phyloP scores from a whole-genome alignment of 495 filamentous ascomycete species.

The Trichocladium uniseriatum region DNA sequence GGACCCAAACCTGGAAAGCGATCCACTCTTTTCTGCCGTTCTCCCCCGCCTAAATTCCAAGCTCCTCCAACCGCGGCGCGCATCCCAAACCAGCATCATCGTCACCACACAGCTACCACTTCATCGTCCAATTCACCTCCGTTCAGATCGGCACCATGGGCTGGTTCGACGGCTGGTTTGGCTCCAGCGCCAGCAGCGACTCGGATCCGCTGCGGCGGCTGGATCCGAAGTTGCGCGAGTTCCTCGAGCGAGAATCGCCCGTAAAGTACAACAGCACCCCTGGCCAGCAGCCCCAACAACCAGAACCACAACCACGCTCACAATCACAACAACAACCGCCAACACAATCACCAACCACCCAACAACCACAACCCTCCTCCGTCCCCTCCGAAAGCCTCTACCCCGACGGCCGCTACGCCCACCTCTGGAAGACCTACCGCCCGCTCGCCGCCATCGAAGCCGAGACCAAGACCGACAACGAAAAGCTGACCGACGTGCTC shows the following conservation, averaged over 20 bases:
- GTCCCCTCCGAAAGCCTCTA: constrained; percentile 36
- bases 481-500: constrained; percentile 64
- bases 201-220: constrained; percentile 71
- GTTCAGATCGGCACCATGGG: constrained; percentile 42
- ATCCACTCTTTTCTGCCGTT: constrained; percentile 23
- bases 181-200: constrained; percentile 18
- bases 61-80: background rate
- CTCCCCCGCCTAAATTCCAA: constrained; percentile 19
- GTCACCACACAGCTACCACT: background rate
- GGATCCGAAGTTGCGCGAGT: constrained; percentile 75
- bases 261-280: constrained; percentile 51
- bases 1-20: too few species aligned
- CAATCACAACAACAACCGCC: constrained; percentile 1
- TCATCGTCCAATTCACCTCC: background rate
- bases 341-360: background rate
- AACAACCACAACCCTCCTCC: background rate
- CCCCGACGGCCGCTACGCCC: constrained; percentile 80
- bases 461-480: constrained; percentile 56
- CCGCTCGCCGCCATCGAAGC: constrained; percentile 55
- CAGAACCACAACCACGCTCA: constrained; percentile 1
- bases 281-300: background rate
- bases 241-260: constrained; percentile 74
- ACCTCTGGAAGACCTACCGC: constrained; percentile 85
- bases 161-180: constrained; percentile 53
- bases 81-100: background rate